Base-by-base conservation (phyloP, 1,284 basidiomycete species). In the Takashimella tepidaria region DNA sequence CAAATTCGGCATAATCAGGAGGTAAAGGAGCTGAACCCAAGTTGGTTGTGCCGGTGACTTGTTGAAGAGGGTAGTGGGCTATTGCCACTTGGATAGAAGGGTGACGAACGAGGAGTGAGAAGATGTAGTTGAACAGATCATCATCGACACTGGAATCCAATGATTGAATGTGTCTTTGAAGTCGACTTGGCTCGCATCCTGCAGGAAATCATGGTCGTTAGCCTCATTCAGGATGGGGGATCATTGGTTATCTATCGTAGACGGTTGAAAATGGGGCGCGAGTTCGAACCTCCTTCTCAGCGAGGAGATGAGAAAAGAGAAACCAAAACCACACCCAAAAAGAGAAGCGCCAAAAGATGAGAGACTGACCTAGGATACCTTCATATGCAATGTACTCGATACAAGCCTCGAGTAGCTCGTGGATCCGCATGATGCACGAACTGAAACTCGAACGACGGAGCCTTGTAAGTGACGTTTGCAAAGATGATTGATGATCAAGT, bases 351-450 rank as follows among this genome's bases (percentile, higher is more conserved):
- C n/a, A 20, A 44, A 19, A 44, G 16, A 22, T 8, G 42, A 10
- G 42, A 44, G 12, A 40, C 16, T 43, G 42, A 74, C 72, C 72
- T 6, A 73, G 55, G 4, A 68, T 62, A 3, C 72, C 70, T 41
- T 74, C 72, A 48, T 64, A 53, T 20, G 64, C 65, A 16, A 72
- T 60, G 49, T 69, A 73, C 51, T 73, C 67, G 47, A 74, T 56
- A 49, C 63, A 69, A 0, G 58, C 57, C 50, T 74, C 70, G 54
- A 73, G 61, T 16, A 72, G 56, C 54, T 74, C 68, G 57, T 74
- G 70, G 11, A 74, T 66, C 55, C 66, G 59, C 72, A 74, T 74
- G 20, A 19, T 20, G 42, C 8, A 57, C 49, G 26, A n/a, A n/a
- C n/a, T n/a, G n/a, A n/a, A n/a, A n/a, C n/a, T n/a, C n/a, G n/a